A percentile compares a stretch with the other conserved stretches of the same genome.
Evolutionary conservation across 805 yeast species (phyloP).

Genomic region (Starmerella khaoyaiensis): DNA sequence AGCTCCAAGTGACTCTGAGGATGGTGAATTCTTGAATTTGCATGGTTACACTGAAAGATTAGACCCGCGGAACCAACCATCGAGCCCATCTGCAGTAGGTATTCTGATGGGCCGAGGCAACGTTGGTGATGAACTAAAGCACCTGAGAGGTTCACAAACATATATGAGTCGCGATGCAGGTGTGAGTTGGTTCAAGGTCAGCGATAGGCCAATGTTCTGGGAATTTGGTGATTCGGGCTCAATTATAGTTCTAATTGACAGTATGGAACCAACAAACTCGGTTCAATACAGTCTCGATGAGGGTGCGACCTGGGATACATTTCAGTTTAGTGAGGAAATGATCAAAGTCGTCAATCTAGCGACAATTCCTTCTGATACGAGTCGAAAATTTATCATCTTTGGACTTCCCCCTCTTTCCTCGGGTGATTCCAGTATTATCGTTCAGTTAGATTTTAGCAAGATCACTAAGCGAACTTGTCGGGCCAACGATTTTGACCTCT

Average conservation of each 20-base stretch:
- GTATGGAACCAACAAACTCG: constrained; percentile 43
- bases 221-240: constrained; percentile 95
- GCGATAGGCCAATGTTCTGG: constrained; percentile 72
- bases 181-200: constrained; percentile 67
- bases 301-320: constrained; percentile 64
- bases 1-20: constrained; percentile 45
- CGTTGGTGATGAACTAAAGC: constrained; percentile 52
- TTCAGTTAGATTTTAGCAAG: constrained; percentile 46
- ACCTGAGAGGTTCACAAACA: constrained; percentile 46
- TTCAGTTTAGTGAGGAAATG: constrained; percentile 44
- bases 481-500: constrained; percentile 50
- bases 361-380: constrained; percentile 86
- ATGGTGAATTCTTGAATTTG: constrained; percentile 64
- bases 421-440: constrained; percentile 37
- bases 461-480: constrained; percentile 44
- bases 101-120: constrained; percentile 86
- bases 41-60: constrained; percentile 84
- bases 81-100: constrained; percentile 84
- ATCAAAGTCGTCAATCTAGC: constrained; percentile 58
- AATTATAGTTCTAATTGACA: constrained; percentile 57
- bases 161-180: constrained; percentile 88
- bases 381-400: constrained; percentile 60
- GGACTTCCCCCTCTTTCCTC: constrained; percentile 35
- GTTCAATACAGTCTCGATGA: constrained; percentile 61
- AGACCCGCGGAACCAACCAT: constrained; percentile 72